These are phyloP conservation scores for Ganoderma lucidum DNA, from an alignment of 1,284 basidiomycete genomes.

Conservation along the genomic window DNA sequence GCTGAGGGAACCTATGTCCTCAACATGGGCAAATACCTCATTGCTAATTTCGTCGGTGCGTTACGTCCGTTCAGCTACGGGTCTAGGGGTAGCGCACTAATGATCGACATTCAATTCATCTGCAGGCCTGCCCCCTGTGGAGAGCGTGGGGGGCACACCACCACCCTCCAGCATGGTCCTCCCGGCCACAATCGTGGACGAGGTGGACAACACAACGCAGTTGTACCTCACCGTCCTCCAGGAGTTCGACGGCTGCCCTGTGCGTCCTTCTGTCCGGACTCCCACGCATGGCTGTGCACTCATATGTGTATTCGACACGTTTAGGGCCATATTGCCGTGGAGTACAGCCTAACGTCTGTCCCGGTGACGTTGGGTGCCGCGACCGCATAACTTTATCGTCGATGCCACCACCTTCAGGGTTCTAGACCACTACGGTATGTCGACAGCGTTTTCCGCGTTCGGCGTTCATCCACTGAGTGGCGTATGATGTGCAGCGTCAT, in stretches of 20 bases:
- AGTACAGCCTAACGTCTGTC: slow-evolving; percentile 29
- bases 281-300: not conserved
- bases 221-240: slow-evolving; percentile 26
- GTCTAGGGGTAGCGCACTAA: not conserved
- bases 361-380: slow-evolving; percentile 14
- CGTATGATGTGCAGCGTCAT: slow-evolving; percentile 1
- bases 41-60: slow-evolving; percentile 36
- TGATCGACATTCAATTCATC: not conserved
- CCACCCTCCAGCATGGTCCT: slow-evolving; percentile 24
- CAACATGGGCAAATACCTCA: slow-evolving; percentile 33
- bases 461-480: slow-evolving; percentile 3
- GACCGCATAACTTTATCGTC: not conserved
- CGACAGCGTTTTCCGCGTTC: not conserved
- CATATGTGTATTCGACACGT: not conserved
- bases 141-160: slow-evolving; percentile 4
- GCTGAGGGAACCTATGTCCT: slow-evolving; percentile 30
- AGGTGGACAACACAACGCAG: not conserved
- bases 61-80: not conserved
- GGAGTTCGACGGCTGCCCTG: slow-evolving; percentile 27
- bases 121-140: slow-evolving; percentile 22
- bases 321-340: slow-evolving; percentile 27
- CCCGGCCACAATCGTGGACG: slow-evolving; percentile 9
- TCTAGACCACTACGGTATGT: not conserved
- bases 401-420: not conserved
- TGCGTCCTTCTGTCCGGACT: slow-evolving; percentile 12